Evolutionary conservation across 73 alveolate genomes (phyloP), one percentile per base, ranked within the genome.

Genomic region (Stentor roeselii): DNA sequence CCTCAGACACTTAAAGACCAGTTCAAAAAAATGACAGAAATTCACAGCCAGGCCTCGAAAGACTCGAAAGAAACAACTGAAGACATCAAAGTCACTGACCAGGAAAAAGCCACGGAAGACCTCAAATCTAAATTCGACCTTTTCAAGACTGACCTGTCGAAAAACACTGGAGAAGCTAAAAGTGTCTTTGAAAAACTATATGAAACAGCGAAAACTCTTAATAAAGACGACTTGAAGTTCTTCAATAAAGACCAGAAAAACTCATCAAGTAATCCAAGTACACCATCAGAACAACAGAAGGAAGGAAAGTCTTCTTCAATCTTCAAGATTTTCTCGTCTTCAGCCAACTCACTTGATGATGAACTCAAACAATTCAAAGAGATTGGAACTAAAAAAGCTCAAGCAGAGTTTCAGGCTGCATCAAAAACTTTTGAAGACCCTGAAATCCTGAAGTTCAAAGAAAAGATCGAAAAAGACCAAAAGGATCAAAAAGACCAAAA

Each of bases 131-230:
- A 76, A 35, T 76, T 76, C 74, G n/a, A 76, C 21, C 30, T 15
- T 2, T 27, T 76, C 32, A 76, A 76, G 39, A 67, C 32, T 21
- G 67, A 76, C 59, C 74, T 76, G 31, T 15, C 41, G 11, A 21
- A 76, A n/a, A 15, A 76, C n/a, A 76, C 84, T 6, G 84, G 84
- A 14, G 36, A 76, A 41, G 74, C 84, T 1, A 76, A 76, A 35
- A 39, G 60, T 34, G 60, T 35, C 59, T 35, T 27, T 14, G 82
- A 76, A 76, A n/a, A 67, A 21, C n/a, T 39, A 2, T 36, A 39
- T 14, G 84, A 76, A n/a, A 3, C 84, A n/a, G 32, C 35, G 39
- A 15, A 76, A 39, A 2, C 32, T 32, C 39, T 76, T 39, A n/a
- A n/a, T n/a, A n/a, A n/a, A n/a, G n/a, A n/a, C n/a, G n/a, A n/a